Percentiles rank a stretch among this genome's conserved stretches.
These are phyloP conservation scores for Amesomyces nigricolor DNA, from an alignment of 2,329 filamentous ascomycete genomes.

Conservation along the genomic window DNA sequence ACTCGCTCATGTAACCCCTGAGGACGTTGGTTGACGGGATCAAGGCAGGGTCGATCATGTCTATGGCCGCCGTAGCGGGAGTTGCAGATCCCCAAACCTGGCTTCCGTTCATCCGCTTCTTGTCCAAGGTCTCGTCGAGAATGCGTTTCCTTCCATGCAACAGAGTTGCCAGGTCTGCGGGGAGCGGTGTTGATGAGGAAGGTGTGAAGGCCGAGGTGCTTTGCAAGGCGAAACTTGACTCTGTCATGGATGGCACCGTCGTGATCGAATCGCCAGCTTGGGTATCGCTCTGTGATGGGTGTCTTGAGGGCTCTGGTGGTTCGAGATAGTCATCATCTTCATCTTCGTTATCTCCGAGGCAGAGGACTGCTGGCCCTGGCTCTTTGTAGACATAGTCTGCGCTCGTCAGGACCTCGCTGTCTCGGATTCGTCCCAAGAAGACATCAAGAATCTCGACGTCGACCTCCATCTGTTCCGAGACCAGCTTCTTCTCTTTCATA, in stretches of 20 bases:
- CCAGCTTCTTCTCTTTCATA: constrained; percentile 17
- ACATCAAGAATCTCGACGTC: constrained; percentile 10
- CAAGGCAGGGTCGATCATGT: constrained; percentile 9
- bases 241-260: not conserved
- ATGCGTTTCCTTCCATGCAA: constrained; percentile 13
- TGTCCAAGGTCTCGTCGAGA: constrained; percentile 15
- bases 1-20: constrained; percentile 16
- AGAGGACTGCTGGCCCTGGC: constrained; percentile 20
- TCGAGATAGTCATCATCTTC: constrained; percentile 23
- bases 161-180: constrained; percentile 11
- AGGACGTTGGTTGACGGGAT: constrained; percentile 19
- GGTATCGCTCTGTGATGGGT: not conserved
- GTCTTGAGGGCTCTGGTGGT: not conserved
- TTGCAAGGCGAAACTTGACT: not conserved
- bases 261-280: not conserved
- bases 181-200: not conserved
- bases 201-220: not conserved
- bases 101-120: not conserved
- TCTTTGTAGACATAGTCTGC: constrained; percentile 24
- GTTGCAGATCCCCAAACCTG: too few species aligned
- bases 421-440: constrained; percentile 14
- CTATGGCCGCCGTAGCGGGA: not conserved
- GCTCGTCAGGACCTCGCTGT: constrained; percentile 21
- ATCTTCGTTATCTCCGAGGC: constrained; percentile 14
- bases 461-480: constrained; percentile 23